A percentile compares a stretch with the other conserved stretches of the same genome.
Evolutionary conservation across 1,139 yeast genomes (phyloP).

Genomic region (Yamadazyma sp.): DNA sequence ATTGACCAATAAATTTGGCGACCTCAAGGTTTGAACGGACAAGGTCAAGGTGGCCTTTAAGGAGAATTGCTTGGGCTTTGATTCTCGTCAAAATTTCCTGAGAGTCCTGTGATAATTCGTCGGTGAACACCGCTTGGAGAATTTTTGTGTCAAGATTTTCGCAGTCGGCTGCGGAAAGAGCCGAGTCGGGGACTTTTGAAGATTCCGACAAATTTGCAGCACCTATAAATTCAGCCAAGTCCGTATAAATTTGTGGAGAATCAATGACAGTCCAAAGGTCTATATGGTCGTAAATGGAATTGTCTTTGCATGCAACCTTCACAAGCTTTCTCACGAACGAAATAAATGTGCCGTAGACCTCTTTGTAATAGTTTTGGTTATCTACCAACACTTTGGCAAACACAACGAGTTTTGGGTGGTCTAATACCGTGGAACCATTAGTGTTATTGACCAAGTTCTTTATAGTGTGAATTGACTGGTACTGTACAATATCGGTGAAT

Average conservation of each 20-base stretch:
- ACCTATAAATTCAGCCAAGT: constrained; percentile 7
- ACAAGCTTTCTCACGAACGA: constrained; percentile 35
- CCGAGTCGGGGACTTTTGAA: no score
- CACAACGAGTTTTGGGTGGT: constrained; percentile 16
- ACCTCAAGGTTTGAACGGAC: not conserved
- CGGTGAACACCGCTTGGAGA: constrained; percentile 8
- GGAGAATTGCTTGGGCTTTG: constrained; percentile 13
- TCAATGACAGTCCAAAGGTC: constrained; percentile 21
- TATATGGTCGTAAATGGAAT: constrained; percentile 13
- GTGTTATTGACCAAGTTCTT: constrained; percentile 26
- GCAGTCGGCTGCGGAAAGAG: not conserved
- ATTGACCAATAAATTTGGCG: constrained; percentile 6
- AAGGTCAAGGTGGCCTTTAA: constrained; percentile 5
- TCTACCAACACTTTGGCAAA: constrained; percentile 33
- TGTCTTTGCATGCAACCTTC: constrained; percentile 12
- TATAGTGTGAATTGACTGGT: constrained; percentile 39
- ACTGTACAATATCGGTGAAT: constrained; percentile 39
- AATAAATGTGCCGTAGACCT: constrained; percentile 26
- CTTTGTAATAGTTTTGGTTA: constrained; percentile 38
- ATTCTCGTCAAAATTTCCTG: constrained; percentile 11
- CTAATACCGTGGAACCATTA: constrained; percentile 8
- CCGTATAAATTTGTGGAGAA: constrained; percentile 11
- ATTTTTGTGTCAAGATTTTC: constrained; percentile 7
- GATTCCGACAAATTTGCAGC: not conserved
- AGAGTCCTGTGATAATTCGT: constrained; percentile 14